Conservation (phyloP, 768 basidiomycete species). For the Gymnopilus dilepis region DNA sequence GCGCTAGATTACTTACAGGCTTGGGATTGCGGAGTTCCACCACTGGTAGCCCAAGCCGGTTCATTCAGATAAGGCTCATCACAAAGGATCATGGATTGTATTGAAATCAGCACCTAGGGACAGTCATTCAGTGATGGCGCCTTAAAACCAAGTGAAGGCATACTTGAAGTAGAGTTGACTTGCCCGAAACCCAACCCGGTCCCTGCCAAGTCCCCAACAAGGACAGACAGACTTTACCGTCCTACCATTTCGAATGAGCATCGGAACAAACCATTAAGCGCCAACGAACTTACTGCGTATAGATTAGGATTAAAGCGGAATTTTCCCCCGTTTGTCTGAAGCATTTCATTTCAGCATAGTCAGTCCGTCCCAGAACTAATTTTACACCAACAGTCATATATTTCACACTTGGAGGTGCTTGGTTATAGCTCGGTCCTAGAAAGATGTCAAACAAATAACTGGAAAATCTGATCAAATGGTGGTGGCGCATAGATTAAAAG, state of each 20-base stretch:
- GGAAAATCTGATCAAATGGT: not conserved
- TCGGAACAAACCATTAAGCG: not conserved
- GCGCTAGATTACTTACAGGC: slow-evolving; percentile 61
- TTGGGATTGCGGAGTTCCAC: slow-evolving; percentile 75
- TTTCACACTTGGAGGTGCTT: slow-evolving; percentile 75
- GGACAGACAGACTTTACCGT: slow-evolving; percentile 94
- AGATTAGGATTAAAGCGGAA: slow-evolving; percentile 94
- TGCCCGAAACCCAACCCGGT: slow-evolving; percentile 92
- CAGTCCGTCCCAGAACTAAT: not conserved
- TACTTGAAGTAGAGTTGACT: slow-evolving; percentile 88
- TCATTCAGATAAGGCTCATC: slow-evolving; percentile 95
- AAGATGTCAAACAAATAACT: slow-evolving; percentile 87
- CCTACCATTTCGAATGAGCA: slow-evolving; percentile 43
- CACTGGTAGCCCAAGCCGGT: slow-evolving; percentile 81
- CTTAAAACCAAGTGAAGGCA: slow-evolving; percentile 15
- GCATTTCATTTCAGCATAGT: not conserved
- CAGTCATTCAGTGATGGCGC: not conserved
- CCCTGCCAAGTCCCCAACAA: slow-evolving; percentile 92
- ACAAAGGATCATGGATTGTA: slow-evolving; percentile 95
- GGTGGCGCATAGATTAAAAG: slow-evolving; percentile 46
- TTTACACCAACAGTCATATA: slow-evolving; percentile 61
- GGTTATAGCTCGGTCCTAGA: slow-evolving; percentile 88
- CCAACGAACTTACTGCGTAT: slow-evolving; percentile 66
- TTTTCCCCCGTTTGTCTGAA: slow-evolving; percentile 84
- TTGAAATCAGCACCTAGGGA: slow-evolving; percentile 87